A percentile compares a stretch with the other conserved stretches of the same genome.
These are phyloP conservation scores for Pythium sukuiense DNA, from an alignment of 352 stramenopile genomes.

Conservation along the genomic window DNA sequence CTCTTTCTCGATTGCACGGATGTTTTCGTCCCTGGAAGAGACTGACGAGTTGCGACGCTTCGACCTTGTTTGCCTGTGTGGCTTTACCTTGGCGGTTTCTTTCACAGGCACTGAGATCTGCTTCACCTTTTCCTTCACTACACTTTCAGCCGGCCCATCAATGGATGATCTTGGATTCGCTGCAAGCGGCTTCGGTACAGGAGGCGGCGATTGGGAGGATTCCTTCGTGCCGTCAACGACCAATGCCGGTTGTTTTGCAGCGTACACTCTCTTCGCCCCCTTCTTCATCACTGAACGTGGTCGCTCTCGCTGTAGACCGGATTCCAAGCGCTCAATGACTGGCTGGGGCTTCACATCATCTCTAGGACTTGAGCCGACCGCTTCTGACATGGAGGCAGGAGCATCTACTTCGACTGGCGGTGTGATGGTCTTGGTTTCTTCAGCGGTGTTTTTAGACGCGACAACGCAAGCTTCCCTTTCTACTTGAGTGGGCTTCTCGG, in stretches of 20 bases:
- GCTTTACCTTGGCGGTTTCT: neutral
- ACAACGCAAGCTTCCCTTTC: neutral
- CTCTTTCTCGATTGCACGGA: neutral
- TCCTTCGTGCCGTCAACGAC: neutral
- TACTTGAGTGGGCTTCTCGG: neutral
- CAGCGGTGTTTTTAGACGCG: neutral
- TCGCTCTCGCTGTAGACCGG: neutral
- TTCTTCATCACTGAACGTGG: slow-evolving; percentile 4
- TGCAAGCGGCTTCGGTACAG: neutral
- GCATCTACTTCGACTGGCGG: neutral
- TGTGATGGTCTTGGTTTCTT: neutral
- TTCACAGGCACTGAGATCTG: neutral
- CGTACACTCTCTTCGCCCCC: slow-evolving; percentile 16
- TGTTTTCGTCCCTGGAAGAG: neutral
- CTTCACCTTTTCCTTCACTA: neutral
- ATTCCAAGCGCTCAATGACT: neutral
- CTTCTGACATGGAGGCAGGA: neutral
- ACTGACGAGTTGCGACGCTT: neutral
- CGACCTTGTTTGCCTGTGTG: neutral
- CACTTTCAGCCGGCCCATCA: neutral
- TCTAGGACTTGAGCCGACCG: neutral
- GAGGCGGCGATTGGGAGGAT: neutral
- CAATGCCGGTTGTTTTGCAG: neutral
- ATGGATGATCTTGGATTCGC: too few species aligned
- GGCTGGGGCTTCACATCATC: neutral